Evolutionary conservation across 225 moss, liverwort and hornwort genomes (phyloP), one percentile per base, ranked within the genome.

Genomic region (Bryum argenteum): DNA sequence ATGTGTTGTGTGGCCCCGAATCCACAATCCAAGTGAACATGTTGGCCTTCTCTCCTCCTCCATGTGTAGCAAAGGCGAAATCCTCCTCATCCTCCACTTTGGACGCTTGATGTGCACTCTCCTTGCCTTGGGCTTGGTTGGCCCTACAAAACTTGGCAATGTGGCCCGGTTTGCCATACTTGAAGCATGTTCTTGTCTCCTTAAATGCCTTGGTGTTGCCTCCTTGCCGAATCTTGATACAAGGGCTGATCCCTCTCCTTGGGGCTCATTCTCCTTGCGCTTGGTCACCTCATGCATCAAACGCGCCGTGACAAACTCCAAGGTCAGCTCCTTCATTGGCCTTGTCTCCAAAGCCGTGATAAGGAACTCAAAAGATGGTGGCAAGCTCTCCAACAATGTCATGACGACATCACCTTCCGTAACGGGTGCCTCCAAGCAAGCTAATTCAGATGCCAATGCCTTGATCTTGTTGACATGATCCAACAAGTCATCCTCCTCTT

Each of bases 341-440:
- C 33, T 37, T n/a, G 62, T 62, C 41, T 62, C 62, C 11, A 62
- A 62, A 20, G 62, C 40, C 1, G 62, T 62, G 62, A 62, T 62
- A 5, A 62, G 40, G 41, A 40, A 62, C 19, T 40, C 40, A 62
- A 10, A 62, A 2, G 62, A 40, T 12, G 62, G 40, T 40, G 62
- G 42, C 40, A 62, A 62, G 40, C 19, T 62, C 5, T 15, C 61
- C 40, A 62, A 41, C 20, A 62, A 62, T 2, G 62, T 62, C 62
- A 62, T 40, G 1, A 62, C 19, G 11, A 62, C 41, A 62, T 62
- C 62, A 21, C 40, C 62, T 4, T 62, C 42, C 19, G n/a, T 62
- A 20, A 62, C 62, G n/a, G 19, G 18, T 1, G 19, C 62, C 10
- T 62, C 62, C 62, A 62, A 62, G 3, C 62, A 61, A 2, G n/a